Conservation (phyloP, 1,139 yeast genomes). For the Taphrina communis region DNA sequence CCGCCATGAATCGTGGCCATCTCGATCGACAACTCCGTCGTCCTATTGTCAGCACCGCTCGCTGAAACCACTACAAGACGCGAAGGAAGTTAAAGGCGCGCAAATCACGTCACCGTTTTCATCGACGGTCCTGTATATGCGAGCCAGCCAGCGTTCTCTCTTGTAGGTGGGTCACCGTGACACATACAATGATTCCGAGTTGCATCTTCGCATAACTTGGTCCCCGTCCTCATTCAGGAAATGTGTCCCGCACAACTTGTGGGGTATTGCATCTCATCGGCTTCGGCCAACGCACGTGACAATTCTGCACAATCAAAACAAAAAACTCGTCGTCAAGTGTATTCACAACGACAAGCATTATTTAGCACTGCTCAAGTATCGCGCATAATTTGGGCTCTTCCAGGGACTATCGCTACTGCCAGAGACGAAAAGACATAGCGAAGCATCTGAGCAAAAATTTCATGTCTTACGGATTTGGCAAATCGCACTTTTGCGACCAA, state of each 20-base stretch:
- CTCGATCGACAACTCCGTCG: background rate
- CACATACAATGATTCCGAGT: background rate
- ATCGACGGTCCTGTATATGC: no score
- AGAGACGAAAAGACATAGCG: no score
- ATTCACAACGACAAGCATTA: background rate
- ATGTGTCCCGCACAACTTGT: background rate
- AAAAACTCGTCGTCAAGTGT: background rate
- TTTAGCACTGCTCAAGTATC: background rate
- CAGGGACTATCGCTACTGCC: no score
- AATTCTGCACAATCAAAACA: background rate
- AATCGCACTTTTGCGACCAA: slow-evolving; percentile 33
- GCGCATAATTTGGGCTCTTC: background rate
- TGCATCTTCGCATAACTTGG: background rate
- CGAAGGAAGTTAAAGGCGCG: no score
- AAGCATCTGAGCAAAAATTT: no score
- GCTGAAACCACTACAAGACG: no score
- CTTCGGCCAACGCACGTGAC: background rate
- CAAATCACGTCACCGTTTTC: no score
- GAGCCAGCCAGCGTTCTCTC: no score
- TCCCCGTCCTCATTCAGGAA: background rate
- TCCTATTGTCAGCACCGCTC: no score
- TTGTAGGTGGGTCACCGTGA: background rate
- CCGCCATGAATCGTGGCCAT: background rate
- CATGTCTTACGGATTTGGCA: slow-evolving; percentile 33
- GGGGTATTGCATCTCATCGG: background rate